Conservation (phyloP, 257 asterid genomes). For the Solanum raphanifolium region DNA sequence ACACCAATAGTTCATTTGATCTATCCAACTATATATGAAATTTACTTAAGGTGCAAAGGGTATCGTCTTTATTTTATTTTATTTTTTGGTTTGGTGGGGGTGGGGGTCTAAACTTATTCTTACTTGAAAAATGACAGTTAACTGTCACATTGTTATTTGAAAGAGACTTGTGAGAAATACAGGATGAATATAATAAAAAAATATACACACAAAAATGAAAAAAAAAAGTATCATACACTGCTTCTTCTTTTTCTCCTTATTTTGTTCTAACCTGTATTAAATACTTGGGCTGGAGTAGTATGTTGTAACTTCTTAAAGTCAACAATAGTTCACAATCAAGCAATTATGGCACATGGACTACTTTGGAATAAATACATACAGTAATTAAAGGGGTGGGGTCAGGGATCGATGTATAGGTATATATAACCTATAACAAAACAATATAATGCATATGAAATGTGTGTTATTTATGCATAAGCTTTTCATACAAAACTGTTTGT, state of each 20-base stretch:
- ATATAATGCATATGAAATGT: background rate
- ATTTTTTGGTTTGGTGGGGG: background rate
- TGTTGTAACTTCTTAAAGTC: background rate
- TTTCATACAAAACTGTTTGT: background rate
- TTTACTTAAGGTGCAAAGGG: background rate
- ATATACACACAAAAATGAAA: background rate
- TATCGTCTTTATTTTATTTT: background rate
- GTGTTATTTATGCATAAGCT: background rate
- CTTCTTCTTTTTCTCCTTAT: background rate
- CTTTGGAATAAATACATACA: background rate
- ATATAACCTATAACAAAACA: background rate
- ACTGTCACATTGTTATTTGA: background rate
- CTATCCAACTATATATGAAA: constrained; percentile 36
- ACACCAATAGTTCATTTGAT: constrained; percentile 57
- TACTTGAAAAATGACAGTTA: background rate
- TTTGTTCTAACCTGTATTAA: background rate
- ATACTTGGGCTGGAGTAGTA: background rate
- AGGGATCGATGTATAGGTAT: background rate
- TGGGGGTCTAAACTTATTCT: background rate
- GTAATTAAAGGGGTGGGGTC: background rate
- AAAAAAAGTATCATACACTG: background rate
- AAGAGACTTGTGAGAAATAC: background rate
- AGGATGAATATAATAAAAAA: background rate
- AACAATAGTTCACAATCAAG: background rate
- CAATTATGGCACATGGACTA: background rate